Evolutionary conservation across 331 rosid genomes (phyloP).

Genomic region (Dryas integrifolia): DNA sequence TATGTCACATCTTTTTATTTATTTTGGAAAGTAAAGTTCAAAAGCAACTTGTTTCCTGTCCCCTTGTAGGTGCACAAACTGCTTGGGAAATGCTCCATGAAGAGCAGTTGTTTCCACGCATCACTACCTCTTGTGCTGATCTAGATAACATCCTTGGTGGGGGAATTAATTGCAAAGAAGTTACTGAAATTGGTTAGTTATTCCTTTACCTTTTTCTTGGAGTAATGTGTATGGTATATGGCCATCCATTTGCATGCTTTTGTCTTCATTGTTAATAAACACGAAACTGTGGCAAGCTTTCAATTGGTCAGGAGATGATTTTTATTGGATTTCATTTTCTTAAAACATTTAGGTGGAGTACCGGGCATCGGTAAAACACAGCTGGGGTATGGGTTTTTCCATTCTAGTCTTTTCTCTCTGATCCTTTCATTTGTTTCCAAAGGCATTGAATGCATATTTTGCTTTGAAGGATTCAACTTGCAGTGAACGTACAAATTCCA

Average conservation of each 20-base stretch:
- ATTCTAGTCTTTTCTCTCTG: conserved; percentile 8
- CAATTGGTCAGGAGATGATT: conserved; percentile 13
- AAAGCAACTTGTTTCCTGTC: background rate
- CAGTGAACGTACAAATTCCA: conserved; percentile 90
- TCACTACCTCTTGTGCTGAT: conserved; percentile 75
- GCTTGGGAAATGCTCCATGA: conserved; percentile 92
- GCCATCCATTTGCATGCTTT: background rate
- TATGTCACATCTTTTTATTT: background rate
- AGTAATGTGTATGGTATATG: background rate
- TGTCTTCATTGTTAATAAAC: conserved; percentile 11
- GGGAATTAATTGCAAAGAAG: conserved; percentile 80
- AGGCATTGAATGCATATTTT: conserved; percentile 20
- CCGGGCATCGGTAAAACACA: conserved; percentile 99
- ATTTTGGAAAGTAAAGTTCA: background rate
- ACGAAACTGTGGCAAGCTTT: conserved; percentile 7
- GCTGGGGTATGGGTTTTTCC: conserved; percentile 59
- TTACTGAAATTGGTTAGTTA: conserved; percentile 83
- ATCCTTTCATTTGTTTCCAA: conserved; percentile 17
- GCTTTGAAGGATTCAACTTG: conserved; percentile 81
- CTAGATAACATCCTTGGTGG: conserved; percentile 82
- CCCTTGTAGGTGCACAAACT: conserved; percentile 64
- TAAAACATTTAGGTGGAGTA: conserved; percentile 65
- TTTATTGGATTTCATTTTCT: background rate
- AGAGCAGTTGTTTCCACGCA: conserved; percentile 51
- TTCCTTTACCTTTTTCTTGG: conserved; percentile 11